Evolutionary conservation across 202 grass and related monocot species (phyloP).

Genomic region (Digitaria exilis): DNA sequence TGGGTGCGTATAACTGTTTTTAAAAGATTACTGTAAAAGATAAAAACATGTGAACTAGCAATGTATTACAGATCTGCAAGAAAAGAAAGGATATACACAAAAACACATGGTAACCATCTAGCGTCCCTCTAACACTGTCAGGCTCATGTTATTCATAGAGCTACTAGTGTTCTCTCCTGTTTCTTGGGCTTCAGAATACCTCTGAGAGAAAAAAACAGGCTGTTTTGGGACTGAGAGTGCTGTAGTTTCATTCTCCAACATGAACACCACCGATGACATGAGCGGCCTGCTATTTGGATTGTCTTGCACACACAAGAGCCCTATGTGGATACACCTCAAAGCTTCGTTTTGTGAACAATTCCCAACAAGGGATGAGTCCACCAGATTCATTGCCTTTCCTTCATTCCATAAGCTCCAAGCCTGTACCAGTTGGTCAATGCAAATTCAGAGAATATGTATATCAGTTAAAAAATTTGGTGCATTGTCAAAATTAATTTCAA

Average conservation of each 20-base stretch:
- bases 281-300: constrained; percentile 35
- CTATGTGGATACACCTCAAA: constrained; percentile 34
- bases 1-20: too few relatives aligned
- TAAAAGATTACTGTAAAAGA: background rate
- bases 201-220: constrained; percentile 27
- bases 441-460: background rate
- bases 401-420: constrained; percentile 49
- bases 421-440: constrained; percentile 1
- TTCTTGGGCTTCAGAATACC: constrained; percentile 16
- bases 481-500: background rate
- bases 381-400: constrained; percentile 25
- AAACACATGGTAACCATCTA: background rate
- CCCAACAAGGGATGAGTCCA: constrained; percentile 25
- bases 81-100: background rate
- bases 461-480: background rate
- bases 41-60: background rate
- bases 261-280: constrained; percentile 40
- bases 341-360: constrained; percentile 32
- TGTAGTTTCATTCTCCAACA: constrained; percentile 37
- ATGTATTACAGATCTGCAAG: too few relatives aligned
- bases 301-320: constrained; percentile 47
- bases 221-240: constrained; percentile 15
- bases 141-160: constrained; percentile 20
- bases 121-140: constrained; percentile 3
- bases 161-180: constrained; percentile 6